phyloP scores from a whole-genome alignment of 148 eudicot genomes.

The Cornus kousa region DNA sequence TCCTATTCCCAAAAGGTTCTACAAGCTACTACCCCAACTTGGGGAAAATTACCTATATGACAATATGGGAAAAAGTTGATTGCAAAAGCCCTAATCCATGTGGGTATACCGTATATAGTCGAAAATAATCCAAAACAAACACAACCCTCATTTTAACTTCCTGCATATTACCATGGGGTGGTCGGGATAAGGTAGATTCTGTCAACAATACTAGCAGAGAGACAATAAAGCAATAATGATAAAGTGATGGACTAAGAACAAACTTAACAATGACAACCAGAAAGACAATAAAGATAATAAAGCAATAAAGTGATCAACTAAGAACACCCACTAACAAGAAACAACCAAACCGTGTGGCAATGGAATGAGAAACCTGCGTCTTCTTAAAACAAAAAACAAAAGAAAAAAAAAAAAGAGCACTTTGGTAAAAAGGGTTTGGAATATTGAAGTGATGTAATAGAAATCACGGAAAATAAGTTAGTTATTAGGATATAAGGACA shows the following conservation, averaged over 20 bases:
- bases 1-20: conserved; percentile 1
- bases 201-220: not conserved
- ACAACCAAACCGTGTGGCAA: conserved; percentile 9
- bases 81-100: conserved; percentile 6
- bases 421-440: not conserved
- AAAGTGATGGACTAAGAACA: not conserved
- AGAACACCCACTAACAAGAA: not conserved
- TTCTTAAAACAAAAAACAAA: not conserved
- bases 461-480: not conserved
- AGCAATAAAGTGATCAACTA: not conserved
- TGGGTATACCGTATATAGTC: not conserved
- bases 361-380: not conserved
- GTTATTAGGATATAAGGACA: not conserved
- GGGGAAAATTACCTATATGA: conserved; percentile 12
- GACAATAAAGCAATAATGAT: not conserved
- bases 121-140: not conserved
- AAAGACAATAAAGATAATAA: not conserved
- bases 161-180: not conserved
- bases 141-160: not conserved
- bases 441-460: not conserved
- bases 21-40: conserved; percentile 1
- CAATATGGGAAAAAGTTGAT: not conserved
- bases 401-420: not conserved
- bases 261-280: not conserved
- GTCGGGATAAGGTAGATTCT: not conserved